phyloP scores from a whole-genome alignment of 306 rosid species.

The Senna tora region DNA sequence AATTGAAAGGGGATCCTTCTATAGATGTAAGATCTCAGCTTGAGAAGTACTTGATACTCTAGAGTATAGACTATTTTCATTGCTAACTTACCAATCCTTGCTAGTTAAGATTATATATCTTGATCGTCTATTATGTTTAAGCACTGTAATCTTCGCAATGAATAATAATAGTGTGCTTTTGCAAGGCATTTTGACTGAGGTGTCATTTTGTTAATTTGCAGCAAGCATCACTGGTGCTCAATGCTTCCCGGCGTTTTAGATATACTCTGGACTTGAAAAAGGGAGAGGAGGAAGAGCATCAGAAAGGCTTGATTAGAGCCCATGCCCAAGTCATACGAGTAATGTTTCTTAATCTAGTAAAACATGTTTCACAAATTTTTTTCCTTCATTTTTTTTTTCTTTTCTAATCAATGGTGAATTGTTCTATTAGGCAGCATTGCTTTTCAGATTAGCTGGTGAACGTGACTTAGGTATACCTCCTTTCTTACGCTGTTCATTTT shows the following conservation, averaged over 20 bases:
- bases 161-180: not conserved
- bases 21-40: not conserved
- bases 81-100: not conserved
- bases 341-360: slow-evolving; percentile 40
- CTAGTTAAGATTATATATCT: not conserved
- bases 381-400: slow-evolving; percentile 7
- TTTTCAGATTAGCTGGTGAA: slow-evolving; percentile 93
- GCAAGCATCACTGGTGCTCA: slow-evolving; percentile 90
- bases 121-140: not conserved
- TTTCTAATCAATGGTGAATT: slow-evolving; percentile 46
- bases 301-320: slow-evolving; percentile 82
- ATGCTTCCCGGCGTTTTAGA: slow-evolving; percentile 89
- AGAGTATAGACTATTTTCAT: not conserved
- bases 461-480: slow-evolving; percentile 65
- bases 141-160: not conserved
- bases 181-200: slow-evolving; percentile 23
- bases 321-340: slow-evolving; percentile 97
- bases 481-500: slow-evolving; percentile 4
- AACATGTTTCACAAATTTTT: slow-evolving; percentile 14
- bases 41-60: not conserved
- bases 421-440: slow-evolving; percentile 81
- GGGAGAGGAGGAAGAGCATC: slow-evolving; percentile 70
- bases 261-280: slow-evolving; percentile 83
- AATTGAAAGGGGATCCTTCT: not conserved
- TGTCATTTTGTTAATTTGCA: slow-evolving; percentile 40